Evolutionary conservation across 768 basidiomycete species (phyloP).

Genomic region (Phanerochaete carnosa): DNA sequence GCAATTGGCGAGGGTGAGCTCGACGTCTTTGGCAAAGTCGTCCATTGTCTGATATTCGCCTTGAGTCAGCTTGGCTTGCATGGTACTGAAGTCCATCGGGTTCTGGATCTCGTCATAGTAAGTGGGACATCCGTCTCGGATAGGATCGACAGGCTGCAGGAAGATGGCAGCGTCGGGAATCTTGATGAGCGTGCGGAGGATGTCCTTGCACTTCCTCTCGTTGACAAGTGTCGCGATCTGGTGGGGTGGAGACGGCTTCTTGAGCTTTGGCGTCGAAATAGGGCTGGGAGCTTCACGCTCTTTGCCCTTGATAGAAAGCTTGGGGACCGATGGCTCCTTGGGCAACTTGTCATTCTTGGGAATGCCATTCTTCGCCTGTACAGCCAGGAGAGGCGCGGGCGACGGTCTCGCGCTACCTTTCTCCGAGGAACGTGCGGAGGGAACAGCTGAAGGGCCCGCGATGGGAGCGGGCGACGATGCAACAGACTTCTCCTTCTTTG

Average conservation of each 20-base stretch:
- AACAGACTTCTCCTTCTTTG: constrained; percentile 47
- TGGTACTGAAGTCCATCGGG: constrained; percentile 94
- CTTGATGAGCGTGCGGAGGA: constrained; percentile 57
- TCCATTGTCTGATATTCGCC: constrained; percentile 79
- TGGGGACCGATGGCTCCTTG: constrained; percentile 26
- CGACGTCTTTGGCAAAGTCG: constrained; percentile 73
- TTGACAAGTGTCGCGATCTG: constrained; percentile 54
- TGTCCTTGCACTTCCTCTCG: constrained; percentile 78
- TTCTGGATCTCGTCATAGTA: constrained; percentile 89
- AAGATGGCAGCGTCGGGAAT: constrained; percentile 74
- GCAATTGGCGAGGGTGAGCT: constrained; percentile 86
- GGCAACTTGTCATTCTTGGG: constrained; percentile 1
- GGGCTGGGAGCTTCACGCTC: constrained; percentile 56
- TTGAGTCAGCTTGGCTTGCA: constrained; percentile 61
- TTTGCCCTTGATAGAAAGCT: constrained; percentile 55
- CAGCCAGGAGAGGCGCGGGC: constrained; percentile 16
- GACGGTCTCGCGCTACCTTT: constrained; percentile 34
- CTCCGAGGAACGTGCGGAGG: constrained; percentile 21
- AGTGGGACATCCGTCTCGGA: constrained; percentile 86
- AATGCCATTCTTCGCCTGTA: constrained; percentile 13
- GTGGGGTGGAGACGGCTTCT: constrained; percentile 24
- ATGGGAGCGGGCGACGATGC: constrained; percentile 9
- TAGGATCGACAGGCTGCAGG: constrained; percentile 78
- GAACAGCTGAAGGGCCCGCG: constrained; percentile 7
- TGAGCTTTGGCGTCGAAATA: constrained; percentile 36